Percentiles rank a stretch among this genome's conserved stretches.
Conservation (phyloP, 176 grass and related monocot genomes). For the Oryza meridionalis region DNA sequence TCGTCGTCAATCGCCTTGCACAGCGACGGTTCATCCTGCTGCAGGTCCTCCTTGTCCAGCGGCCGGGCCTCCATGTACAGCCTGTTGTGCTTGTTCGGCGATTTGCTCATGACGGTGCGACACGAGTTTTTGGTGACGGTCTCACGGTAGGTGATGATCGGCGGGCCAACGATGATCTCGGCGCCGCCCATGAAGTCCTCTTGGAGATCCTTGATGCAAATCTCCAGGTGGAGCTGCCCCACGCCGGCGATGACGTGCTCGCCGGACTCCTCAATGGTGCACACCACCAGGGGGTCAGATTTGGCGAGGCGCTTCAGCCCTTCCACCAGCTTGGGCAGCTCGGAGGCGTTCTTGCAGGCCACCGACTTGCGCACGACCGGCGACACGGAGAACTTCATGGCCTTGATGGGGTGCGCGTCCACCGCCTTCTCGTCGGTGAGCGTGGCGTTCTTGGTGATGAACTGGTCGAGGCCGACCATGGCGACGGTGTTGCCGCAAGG, state of each 20-base stretch:
- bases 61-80: background rate
- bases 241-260: constrained; percentile 56
- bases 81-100: constrained; percentile 1
- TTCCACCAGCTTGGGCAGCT: constrained; percentile 51
- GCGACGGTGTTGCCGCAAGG: constrained; percentile 51
- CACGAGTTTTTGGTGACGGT: constrained; percentile 26
- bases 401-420: constrained; percentile 48
- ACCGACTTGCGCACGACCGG: constrained; percentile 56
- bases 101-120: constrained; percentile 9
- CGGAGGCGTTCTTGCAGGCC: constrained; percentile 53
- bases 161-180: constrained; percentile 32
- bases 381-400: constrained; percentile 56
- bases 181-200: constrained; percentile 61
- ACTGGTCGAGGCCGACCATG: constrained; percentile 58
- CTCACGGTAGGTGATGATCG: constrained; percentile 36
- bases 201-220: constrained; percentile 63
- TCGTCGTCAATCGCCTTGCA: too few species aligned
- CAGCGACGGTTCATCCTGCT: too few species aligned
- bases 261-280: constrained; percentile 47
- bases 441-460: constrained; percentile 56
- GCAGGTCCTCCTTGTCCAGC: background rate
- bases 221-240: constrained; percentile 26
- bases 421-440: constrained; percentile 34
- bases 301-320: constrained; percentile 58
- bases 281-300: constrained; percentile 58